Conservation (phyloP, 768 basidiomycete species). For the Phlebiopsis flavidoalba region DNA sequence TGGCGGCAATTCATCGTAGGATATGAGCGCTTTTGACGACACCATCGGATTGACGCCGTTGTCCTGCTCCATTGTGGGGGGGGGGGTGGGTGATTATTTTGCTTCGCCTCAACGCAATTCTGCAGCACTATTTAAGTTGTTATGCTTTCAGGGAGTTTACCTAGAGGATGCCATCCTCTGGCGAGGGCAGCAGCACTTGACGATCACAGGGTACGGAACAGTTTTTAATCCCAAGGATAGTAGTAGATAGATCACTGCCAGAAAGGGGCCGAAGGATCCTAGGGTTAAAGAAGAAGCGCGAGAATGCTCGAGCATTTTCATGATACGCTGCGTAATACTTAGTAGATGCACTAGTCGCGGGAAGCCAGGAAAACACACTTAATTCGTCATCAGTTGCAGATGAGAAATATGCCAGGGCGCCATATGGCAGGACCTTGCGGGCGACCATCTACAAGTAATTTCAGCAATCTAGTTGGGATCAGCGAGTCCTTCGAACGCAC, state of each 20-base stretch:
- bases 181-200: slow-evolving; percentile 80
- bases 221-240: slow-evolving; percentile 64
- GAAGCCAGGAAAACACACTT: slow-evolving; percentile 39
- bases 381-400: slow-evolving; percentile 85
- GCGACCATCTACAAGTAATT: slow-evolving; percentile 52
- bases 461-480: not conserved
- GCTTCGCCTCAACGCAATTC: slow-evolving; percentile 26
- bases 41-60: slow-evolving; percentile 82
- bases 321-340: slow-evolving; percentile 36
- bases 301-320: slow-evolving; percentile 79
- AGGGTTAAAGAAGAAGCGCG: slow-evolving; percentile 82
- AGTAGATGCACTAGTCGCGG: not conserved
- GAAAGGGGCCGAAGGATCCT: slow-evolving; percentile 71
- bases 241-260: slow-evolving; percentile 63
- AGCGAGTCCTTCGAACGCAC: slow-evolving; percentile 28
- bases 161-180: slow-evolving; percentile 78
- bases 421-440: slow-evolving; percentile 62
- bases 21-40: slow-evolving; percentile 69
- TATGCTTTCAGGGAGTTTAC: too few species aligned
- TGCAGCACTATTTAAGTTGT: too few species aligned
- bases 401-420: slow-evolving; percentile 79
- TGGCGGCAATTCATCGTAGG: slow-evolving; percentile 57
- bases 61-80: slow-evolving; percentile 60
- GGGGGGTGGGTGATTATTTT: slow-evolving; percentile 87
- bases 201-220: slow-evolving; percentile 78